Evolutionary conservation across 179 eudicot genomes (phyloP).

Genomic region (Heliamphora pulchella): DNA sequence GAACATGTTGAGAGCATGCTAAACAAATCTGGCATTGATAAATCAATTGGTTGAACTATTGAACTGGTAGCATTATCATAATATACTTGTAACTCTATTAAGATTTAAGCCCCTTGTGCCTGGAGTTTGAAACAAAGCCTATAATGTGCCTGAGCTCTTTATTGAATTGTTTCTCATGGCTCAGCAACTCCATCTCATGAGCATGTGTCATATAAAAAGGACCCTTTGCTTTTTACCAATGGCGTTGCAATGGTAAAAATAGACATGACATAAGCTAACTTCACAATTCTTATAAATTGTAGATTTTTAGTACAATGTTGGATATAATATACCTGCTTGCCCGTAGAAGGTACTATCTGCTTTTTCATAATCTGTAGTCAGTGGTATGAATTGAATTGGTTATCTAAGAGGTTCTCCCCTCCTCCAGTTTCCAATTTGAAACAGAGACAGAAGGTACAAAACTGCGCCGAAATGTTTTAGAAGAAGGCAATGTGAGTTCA

Average conservation of each 20-base stretch:
- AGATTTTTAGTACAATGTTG: background rate
- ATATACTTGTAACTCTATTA: background rate
- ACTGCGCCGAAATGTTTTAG: conserved; percentile 78
- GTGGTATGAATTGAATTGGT: background rate
- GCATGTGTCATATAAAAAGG: background rate
- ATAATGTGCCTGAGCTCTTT: background rate
- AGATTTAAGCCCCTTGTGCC: background rate
- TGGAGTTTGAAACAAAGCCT: background rate
- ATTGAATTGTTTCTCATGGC: conserved; percentile 6
- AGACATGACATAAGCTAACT: background rate
- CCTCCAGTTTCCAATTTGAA: conserved; percentile 88
- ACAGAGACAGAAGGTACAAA: conserved; percentile 80
- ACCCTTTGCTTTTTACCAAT: background rate
- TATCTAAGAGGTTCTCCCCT: background rate
- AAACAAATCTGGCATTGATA: no score
- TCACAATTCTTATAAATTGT: background rate
- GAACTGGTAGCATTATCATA: background rate
- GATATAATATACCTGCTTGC: background rate
- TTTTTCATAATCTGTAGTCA: background rate
- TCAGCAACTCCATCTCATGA: background rate
- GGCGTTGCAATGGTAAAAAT: background rate
- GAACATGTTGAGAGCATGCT: no score
- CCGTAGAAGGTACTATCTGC: background rate
- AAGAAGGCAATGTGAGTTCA: conserved; percentile 64
- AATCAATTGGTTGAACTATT: no score